A percentile compares a stretch with the other conserved stretches of the same genome.
These are phyloP conservation scores for Annona squamosa DNA, from an alignment of 164 flowering plant species.

Conservation along the genomic window DNA sequence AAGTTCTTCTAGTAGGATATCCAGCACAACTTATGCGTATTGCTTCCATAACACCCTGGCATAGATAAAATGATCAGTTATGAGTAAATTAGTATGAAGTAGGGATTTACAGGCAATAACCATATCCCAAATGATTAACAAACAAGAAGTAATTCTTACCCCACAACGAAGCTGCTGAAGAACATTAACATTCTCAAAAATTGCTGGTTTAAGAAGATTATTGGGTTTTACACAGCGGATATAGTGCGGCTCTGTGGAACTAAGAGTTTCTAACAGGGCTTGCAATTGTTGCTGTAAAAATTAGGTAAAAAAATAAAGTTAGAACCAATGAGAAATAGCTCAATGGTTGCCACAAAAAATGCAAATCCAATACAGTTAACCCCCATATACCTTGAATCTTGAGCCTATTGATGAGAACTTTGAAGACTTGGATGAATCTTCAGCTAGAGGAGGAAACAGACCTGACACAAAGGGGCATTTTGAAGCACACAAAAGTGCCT, in stretches of 20 bases:
- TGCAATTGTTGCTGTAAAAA: slow-evolving; percentile 86
- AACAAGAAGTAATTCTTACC: slow-evolving; percentile 36
- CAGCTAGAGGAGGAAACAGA: slow-evolving; percentile 67
- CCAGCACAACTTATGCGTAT: slow-evolving; percentile 98
- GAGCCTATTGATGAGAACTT: slow-evolving; percentile 97
- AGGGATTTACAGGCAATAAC: background rate
- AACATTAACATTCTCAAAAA: slow-evolving; percentile 80
- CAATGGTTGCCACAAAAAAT: background rate
- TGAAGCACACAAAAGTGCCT: slow-evolving; percentile 79
- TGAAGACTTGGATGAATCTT: slow-evolving; percentile 81
- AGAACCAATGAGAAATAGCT: background rate
- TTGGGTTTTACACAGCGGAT: slow-evolving; percentile 98
- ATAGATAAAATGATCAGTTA: background rate
- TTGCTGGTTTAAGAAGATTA: slow-evolving; percentile 88
- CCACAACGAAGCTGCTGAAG: slow-evolving; percentile 95
- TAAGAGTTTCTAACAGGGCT: slow-evolving; percentile 80
- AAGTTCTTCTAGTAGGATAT: slow-evolving; percentile 81
- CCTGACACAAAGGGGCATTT: slow-evolving; percentile 71
- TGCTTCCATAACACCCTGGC: slow-evolving; percentile 98
- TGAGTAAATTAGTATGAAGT: background rate
- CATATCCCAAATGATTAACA: slow-evolving; percentile 2
- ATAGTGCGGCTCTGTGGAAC: slow-evolving; percentile 91
- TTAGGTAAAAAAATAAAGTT: slow-evolving; percentile 7
- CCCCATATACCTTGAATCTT: slow-evolving; percentile 71
- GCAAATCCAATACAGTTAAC: background rate